phyloP scores from a whole-genome alignment of 305 asterid species.

The Fraxinus platypoda region DNA sequence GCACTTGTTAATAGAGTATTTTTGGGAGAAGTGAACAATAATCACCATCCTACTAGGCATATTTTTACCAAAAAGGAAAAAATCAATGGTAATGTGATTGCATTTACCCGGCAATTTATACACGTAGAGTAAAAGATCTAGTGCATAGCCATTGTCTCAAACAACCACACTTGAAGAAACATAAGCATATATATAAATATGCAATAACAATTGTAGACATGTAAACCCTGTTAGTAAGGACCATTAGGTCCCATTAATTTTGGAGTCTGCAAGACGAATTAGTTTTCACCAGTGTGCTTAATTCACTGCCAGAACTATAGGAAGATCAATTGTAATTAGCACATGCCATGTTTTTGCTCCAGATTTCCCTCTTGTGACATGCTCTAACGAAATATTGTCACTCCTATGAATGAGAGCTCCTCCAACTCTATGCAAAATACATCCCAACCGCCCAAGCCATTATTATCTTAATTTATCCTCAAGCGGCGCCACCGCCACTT shows the following conservation, averaged over 20 bases:
- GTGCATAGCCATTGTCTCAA: neutral
- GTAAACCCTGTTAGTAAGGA: neutral
- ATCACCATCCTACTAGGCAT: constrained; percentile 3
- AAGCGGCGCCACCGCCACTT: neutral
- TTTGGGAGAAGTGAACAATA: neutral
- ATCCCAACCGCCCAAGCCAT: neutral
- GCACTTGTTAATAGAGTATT: neutral
- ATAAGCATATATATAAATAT: neutral
- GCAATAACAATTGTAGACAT: neutral
- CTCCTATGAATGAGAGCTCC: neutral
- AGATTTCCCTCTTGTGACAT: neutral
- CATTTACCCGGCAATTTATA: constrained; percentile 13
- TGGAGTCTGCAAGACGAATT: neutral
- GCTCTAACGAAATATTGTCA: neutral
- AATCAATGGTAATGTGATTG: neutral
- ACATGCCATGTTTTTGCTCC: neutral
- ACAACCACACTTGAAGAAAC: neutral
- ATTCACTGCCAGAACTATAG: neutral
- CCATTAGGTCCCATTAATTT: neutral
- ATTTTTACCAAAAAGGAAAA: neutral
- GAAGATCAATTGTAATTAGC: neutral
- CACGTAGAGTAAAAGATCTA: neutral
- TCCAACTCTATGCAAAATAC: neutral
- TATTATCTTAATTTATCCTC: neutral
- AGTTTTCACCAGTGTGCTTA: neutral